Conservation (phyloP, 768 basidiomycete genomes). For the Trametes coccinea region DNA sequence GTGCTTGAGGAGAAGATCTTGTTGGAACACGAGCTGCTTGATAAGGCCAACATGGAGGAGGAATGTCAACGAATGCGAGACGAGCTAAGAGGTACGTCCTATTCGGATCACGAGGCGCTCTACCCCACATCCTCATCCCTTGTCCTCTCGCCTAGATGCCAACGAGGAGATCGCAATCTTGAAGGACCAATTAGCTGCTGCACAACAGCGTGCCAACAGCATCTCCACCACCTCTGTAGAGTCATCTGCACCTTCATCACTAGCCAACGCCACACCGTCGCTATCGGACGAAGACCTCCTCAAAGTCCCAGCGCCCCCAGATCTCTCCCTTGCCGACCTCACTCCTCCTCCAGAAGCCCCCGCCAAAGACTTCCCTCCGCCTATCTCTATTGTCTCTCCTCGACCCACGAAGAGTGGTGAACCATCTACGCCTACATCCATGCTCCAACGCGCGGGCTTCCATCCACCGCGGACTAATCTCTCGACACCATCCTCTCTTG, state of each 20-base stretch:
- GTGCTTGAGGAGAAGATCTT: constrained; percentile 96
- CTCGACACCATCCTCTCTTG: constrained; percentile 44
- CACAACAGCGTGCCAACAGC: constrained; percentile 31
- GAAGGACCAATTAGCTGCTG: constrained; percentile 64
- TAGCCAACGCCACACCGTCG: constrained; percentile 32
- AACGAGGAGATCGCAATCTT: constrained; percentile 83
- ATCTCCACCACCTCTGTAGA: constrained; percentile 26
- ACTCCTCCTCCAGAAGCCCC: constrained; percentile 44
- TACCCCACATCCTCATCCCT: not conserved
- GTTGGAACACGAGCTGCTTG: constrained; percentile 91
- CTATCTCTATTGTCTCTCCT: constrained; percentile 9
- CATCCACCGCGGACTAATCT: constrained; percentile 40
- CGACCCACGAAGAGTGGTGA: constrained; percentile 11
- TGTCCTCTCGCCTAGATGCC: constrained; percentile 55
- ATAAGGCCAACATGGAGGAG: constrained; percentile 89
- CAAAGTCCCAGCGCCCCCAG: constrained; percentile 56
- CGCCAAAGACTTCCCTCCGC: constrained; percentile 25
- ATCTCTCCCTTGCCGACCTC: constrained; percentile 61
- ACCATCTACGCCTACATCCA: constrained; percentile 10
- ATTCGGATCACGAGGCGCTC: not conserved
- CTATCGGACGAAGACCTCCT: constrained; percentile 59
- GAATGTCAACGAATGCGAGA: constrained; percentile 89
- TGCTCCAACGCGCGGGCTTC: constrained; percentile 53
- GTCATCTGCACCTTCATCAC: constrained; percentile 33
- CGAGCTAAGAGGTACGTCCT: constrained; percentile 77